Percentiles rank a stretch among this genome's conserved stretches.
Evolutionary conservation across 2,329 filamentous ascomycete species (phyloP).

Genomic region (Botrytis porri): DNA sequence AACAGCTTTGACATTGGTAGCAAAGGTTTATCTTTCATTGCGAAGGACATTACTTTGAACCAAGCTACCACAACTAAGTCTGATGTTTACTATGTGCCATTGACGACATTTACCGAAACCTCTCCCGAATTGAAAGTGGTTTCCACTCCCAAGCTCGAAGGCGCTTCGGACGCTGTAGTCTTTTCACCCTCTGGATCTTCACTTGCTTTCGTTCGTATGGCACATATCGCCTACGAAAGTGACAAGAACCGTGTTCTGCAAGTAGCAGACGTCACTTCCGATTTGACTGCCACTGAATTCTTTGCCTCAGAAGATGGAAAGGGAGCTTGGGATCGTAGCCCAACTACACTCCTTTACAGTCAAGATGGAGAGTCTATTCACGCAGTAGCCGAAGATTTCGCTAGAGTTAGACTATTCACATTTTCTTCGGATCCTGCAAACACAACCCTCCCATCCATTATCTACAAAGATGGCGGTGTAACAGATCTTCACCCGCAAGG

Average conservation of each 20-base stretch:
- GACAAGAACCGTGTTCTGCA: slow-evolving; percentile 69
- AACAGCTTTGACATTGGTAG: slow-evolving; percentile 28
- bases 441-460: slow-evolving; percentile 15
- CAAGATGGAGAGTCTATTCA: slow-evolving; percentile 61
- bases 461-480: slow-evolving; percentile 15
- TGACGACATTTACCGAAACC: slow-evolving; percentile 29
- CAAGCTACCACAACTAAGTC: slow-evolving; percentile 31
- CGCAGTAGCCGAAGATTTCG: slow-evolving; percentile 66
- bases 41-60: slow-evolving; percentile 28
- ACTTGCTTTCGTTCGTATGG: slow-evolving; percentile 76
- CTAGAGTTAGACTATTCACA: slow-evolving; percentile 52
- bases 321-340: slow-evolving; percentile 57
- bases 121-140: slow-evolving; percentile 21
- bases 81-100: slow-evolving; percentile 27
- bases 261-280: slow-evolving; percentile 55
- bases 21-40: slow-evolving; percentile 28
- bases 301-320: slow-evolving; percentile 56
- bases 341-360: slow-evolving; percentile 41
- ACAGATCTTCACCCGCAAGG: slow-evolving; percentile 39
- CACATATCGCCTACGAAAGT: slow-evolving; percentile 70
- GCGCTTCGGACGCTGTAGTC: slow-evolving; percentile 41
- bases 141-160: slow-evolving; percentile 28
- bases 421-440: slow-evolving; percentile 11
- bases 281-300: slow-evolving; percentile 56
- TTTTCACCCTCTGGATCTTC: slow-evolving; percentile 70